Percentiles rank a stretch among this genome's conserved stretches.
phyloP scores from a whole-genome alignment of 176 grass and related monocot genomes.

The Aegilops speltoides region DNA sequence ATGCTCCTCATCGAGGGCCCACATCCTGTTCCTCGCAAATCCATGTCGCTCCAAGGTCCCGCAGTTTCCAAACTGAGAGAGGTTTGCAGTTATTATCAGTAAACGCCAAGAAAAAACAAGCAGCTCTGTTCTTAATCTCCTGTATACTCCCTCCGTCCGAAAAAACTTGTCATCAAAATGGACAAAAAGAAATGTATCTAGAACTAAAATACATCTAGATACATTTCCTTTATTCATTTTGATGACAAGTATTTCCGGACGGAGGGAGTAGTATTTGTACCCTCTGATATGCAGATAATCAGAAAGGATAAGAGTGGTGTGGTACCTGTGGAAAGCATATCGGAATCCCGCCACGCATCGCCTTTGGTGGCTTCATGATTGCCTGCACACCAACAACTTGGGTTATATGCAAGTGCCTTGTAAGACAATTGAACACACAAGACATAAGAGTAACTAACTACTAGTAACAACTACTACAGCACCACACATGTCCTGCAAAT shows the following conservation, averaged over 20 bases:
- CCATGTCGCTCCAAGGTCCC: conserved; percentile 82
- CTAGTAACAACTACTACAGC: too few relatives aligned
- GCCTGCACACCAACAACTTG: conserved; percentile 50
- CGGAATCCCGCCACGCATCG: conserved; percentile 86
- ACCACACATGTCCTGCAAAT: neutral
- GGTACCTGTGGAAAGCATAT: conserved; percentile 93
- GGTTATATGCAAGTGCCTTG: neutral
- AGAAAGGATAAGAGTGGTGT: neutral
- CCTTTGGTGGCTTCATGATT: conserved; percentile 77
- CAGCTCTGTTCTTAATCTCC: too few relatives aligned
- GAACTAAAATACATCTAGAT: too few relatives aligned
- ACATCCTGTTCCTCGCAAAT: conserved; percentile 91
- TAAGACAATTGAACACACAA: neutral
- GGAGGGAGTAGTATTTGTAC: neutral
- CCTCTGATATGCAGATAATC: neutral
- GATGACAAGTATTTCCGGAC: too few relatives aligned
- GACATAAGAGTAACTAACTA: neutral
- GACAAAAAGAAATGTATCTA: too few relatives aligned
- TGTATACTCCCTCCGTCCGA: neutral
- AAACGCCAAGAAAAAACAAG: neutral
- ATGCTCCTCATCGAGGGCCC: conserved; percentile 65
- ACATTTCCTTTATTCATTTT: too few relatives aligned
- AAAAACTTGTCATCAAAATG: too few relatives aligned
- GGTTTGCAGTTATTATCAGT: conserved; percentile 9
- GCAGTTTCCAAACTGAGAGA: conserved; percentile 65